Conservation (phyloP, 202 grass and related monocot species). For the Zoysia matrella region DNA sequence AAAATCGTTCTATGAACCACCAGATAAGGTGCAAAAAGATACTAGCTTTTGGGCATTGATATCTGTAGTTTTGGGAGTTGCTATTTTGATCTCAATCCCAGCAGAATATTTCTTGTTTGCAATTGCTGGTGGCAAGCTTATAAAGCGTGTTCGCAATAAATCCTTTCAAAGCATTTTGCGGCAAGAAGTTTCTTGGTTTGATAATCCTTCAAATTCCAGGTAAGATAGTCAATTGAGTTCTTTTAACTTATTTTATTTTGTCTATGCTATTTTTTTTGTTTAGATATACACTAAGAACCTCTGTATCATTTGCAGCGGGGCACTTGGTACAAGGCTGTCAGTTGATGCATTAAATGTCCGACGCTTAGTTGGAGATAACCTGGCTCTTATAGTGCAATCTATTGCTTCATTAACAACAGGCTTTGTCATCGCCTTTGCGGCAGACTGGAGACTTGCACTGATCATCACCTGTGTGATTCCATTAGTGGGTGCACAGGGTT, state of each 20-base stretch:
- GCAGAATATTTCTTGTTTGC: constrained; percentile 74
- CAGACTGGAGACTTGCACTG: constrained; percentile 84
- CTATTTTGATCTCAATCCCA: constrained; percentile 41
- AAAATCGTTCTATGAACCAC: constrained; percentile 74
- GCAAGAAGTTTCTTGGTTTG: constrained; percentile 89
- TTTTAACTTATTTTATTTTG: constrained; percentile 4
- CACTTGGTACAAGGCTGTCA: constrained; percentile 84
- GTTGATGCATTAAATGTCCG: constrained; percentile 82
- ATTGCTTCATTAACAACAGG: constrained; percentile 66
- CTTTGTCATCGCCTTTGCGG: constrained; percentile 67
- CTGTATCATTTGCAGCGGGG: constrained; percentile 59
- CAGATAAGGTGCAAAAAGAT: constrained; percentile 64
- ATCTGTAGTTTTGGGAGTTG: constrained; percentile 55
- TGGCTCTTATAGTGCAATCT: constrained; percentile 76
- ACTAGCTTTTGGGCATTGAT: constrained; percentile 76
- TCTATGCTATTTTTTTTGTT: background rate
- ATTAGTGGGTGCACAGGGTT: constrained; percentile 66
- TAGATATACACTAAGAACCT: background rate
- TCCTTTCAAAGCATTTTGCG: constrained; percentile 73
- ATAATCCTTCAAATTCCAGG: constrained; percentile 79
- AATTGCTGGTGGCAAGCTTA: constrained; percentile 78
- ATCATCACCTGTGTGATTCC: constrained; percentile 84
- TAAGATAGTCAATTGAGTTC: constrained; percentile 23
- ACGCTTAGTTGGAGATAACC: constrained; percentile 78
- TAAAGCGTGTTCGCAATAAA: constrained; percentile 64